Percentiles rank a stretch among this genome's conserved stretches.
phyloP scores from a whole-genome alignment of 1,284 basidiomycete genomes.

The Xerocomus nothofagi region DNA sequence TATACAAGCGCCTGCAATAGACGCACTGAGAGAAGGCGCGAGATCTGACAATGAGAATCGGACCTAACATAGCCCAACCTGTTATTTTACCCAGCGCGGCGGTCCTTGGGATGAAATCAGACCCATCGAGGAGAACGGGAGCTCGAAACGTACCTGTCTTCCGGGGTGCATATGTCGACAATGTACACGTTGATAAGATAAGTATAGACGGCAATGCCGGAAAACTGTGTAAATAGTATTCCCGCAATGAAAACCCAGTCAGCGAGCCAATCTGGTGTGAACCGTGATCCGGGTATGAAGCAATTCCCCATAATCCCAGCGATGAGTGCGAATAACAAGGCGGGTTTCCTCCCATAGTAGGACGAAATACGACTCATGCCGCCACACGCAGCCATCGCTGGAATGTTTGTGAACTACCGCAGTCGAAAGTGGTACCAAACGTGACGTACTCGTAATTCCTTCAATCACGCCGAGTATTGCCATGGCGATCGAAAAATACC shows the following conservation, averaged over 20 bases:
- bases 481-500: slow-evolving; percentile 20
- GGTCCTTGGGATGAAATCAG: slow-evolving; percentile 24
- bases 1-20: slow-evolving; percentile 24
- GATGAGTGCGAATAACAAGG: slow-evolving; percentile 22
- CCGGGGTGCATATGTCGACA: slow-evolving; percentile 29
- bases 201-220: slow-evolving; percentile 5
- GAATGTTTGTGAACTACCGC: neutral
- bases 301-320: slow-evolving; percentile 15
- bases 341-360: slow-evolving; percentile 33
- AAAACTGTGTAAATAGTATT: slow-evolving; percentile 19
- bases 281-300: slow-evolving; percentile 24
- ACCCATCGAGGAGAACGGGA: neutral
- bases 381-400: slow-evolving; percentile 25
- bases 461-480: slow-evolving; percentile 16
- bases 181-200: slow-evolving; percentile 34
- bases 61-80: slow-evolving; percentile 34
- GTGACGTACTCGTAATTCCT: slow-evolving; percentile 29
- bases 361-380: slow-evolving; percentile 28
- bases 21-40: neutral
- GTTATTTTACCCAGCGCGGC: slow-evolving; percentile 28
- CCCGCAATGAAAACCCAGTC: slow-evolving; percentile 21
- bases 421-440: neutral
- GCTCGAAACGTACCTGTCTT: slow-evolving; percentile 26
- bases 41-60: neutral
- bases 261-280: slow-evolving; percentile 10